Base-by-base conservation (phyloP, 768 basidiomycete species). In the Tephrocybe sp. region DNA sequence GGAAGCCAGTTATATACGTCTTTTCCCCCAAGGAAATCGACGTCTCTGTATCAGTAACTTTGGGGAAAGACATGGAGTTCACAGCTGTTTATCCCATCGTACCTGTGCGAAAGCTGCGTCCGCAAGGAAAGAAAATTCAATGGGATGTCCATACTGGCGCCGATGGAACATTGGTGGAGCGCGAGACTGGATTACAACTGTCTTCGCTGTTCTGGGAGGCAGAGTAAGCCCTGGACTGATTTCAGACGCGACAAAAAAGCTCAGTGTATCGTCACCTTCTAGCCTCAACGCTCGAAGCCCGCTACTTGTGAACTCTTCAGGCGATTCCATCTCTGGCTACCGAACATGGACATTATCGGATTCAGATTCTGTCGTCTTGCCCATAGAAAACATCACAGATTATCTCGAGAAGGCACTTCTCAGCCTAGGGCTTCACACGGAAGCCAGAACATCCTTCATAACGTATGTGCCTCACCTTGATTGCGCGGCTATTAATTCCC, bases 361-460 rank as follows among this genome's bases (percentile, higher is more conserved):
- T 18, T 38, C 49, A 34, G 59, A 71, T 55, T 63, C 68, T 3
- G 65, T 70, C 7, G 55, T 73, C 4, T 50, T 77, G 46, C 48
- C 60, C 8, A 53, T 66, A 11, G 14, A 45, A 21, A 40, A 66
- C 12, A 53, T 74, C 6, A 64, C 73, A 3, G 51, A 51, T 1
- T 75, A 77, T 54, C 65, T 77, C 33, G 69, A 77, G 51, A 58
- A 53, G 12, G 60, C 61, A 4, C 58, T 72, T 12, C 26, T 17
- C 7, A 56, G 59, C 7, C 65, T 79, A 1, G 63, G 69, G 0
- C 69, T 78, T 6, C 68, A 78, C 50, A 70, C 64, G 1, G 70
- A 75, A 47, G 77, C 75, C 1, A 65, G 74, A 39, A 74, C 71
- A 21, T 73, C 73, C 5, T 79, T 79, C 60, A 73, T 79, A 54